Base-by-base conservation (phyloP, 2,329 filamentous ascomycete genomes). In the Arthrobotrys entomopaga region DNA sequence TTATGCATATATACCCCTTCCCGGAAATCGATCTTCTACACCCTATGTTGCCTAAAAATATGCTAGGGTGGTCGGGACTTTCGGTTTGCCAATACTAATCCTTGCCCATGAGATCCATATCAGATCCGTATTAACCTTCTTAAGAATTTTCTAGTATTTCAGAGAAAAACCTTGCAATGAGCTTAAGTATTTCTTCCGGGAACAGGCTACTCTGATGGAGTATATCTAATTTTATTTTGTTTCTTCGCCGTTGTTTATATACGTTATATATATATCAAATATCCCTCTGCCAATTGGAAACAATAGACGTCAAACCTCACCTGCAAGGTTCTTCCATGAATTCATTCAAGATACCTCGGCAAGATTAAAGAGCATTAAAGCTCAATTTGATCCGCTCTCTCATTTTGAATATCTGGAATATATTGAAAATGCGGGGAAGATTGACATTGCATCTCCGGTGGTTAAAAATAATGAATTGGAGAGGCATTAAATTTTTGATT, bases 361-460 rank as follows among this genome's bases (percentile, higher is more conserved):
- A 50, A 40, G 43, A 20, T 48, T n/a, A 26, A 49, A 56, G 6
- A 49, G 56, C 43, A 42, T 52, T 42, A 34, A 29, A 67, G 22
- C 24, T 24, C 59, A 48, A 34, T 53, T 52, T 29, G 43, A 58
- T 67, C 49, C 56, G 56, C 40, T 29, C 7, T 50, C 15, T 50
- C 56, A 29, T 22, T 16, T 24, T 10, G 24, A 38, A 67, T 48
- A 22, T 49, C 52, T 69, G 64, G 65, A 54, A 69, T 42, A 69
- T 20, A 69, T 69, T 69, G 49, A 49, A 61, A 69, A 69, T 69
- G 65, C 57, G 65, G 65, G 65, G 65, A 60, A 69, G 65, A 69
- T 69, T 49, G 40, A 48, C 65, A 49, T 43, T 69, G 50, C 57
- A 61, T 11, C 11, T 56, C 65, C 65, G 56, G 13, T 40, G 42